Evolutionary conservation across 2,329 filamentous ascomycete genomes (phyloP).

Genomic region (Aspergillus quadrilineatus): DNA sequence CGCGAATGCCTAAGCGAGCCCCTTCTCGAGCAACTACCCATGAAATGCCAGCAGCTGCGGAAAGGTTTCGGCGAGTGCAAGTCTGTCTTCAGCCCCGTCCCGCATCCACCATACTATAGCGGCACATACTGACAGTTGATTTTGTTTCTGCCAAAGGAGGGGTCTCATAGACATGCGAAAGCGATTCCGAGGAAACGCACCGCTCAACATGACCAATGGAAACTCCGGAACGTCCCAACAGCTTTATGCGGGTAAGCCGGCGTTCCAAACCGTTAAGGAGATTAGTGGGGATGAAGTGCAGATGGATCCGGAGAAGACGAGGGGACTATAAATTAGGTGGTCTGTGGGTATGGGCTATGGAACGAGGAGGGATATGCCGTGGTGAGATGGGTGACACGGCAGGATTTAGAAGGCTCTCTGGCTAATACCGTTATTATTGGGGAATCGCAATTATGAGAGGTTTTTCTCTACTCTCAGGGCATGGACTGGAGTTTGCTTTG

Average conservation of each 20-base stretch:
- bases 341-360: not conserved
- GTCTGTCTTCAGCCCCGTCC: conserved; percentile 31
- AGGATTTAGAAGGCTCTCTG: not conserved
- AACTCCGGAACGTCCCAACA: conserved; percentile 56
- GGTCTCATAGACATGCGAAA: conserved; percentile 99
- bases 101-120: not conserved
- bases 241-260: conserved; percentile 75
- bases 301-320: conserved; percentile 51
- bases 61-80: conserved; percentile 94
- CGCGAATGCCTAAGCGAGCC: conserved; percentile 85
- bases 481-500: conserved; percentile 21
- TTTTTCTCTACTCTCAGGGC: conserved; percentile 11
- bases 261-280: conserved; percentile 65
- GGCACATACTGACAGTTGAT: not conserved
- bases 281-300: conserved; percentile 66
- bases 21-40: conserved; percentile 76
- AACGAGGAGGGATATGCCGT: not conserved
- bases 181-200: conserved; percentile 90
- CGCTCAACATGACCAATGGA: conserved; percentile 67
- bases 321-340: conserved; percentile 38
- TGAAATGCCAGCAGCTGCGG: conserved; percentile 86
- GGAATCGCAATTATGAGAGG: not conserved
- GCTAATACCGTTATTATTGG: not conserved
- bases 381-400: not conserved
- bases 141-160: conserved; percentile 47